Conservation (phyloP, 495 filamentous ascomycete species). For the Aspergillus egyptiacus region DNA sequence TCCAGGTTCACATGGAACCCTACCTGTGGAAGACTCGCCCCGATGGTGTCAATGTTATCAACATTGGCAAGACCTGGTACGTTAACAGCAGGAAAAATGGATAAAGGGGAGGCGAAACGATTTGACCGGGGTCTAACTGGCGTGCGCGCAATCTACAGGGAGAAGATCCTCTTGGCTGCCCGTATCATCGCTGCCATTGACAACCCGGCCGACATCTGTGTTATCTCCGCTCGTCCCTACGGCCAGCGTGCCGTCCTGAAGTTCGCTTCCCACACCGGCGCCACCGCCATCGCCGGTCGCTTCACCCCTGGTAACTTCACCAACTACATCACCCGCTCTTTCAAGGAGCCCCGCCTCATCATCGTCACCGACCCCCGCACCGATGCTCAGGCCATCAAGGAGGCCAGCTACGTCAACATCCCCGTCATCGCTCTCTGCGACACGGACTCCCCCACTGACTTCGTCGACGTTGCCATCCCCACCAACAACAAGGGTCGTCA, state of each 20-base stretch:
- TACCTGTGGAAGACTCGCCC: slow-evolving; percentile 99
- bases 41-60: slow-evolving; percentile 96
- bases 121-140: slow-evolving; percentile 21
- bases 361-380: slow-evolving; percentile 99
- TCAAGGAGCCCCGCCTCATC: slow-evolving; percentile 99
- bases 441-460: slow-evolving; percentile 98
- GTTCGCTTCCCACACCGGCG: slow-evolving; percentile 96
- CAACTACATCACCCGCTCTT: slow-evolving; percentile 99
- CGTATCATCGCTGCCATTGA: slow-evolving; percentile 98
- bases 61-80: slow-evolving; percentile 99
- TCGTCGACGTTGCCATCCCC: slow-evolving; percentile 98
- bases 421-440: slow-evolving; percentile 98
- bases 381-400: slow-evolving; percentile 99
- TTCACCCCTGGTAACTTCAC: slow-evolving; percentile 99
- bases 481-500: slow-evolving; percentile 99
- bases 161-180: slow-evolving; percentile 97
- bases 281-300: slow-evolving; percentile 95
- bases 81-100: slow-evolving; percentile 22
- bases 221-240: slow-evolving; percentile 98
- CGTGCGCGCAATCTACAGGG: slow-evolving; percentile 53
- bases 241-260: slow-evolving; percentile 99
- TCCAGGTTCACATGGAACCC: slow-evolving; percentile 98
- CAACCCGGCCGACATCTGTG: slow-evolving; percentile 98
- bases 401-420: slow-evolving; percentile 99
- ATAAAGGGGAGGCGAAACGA: too few relatives aligned